Percentiles rank a stretch among this genome's conserved stretches.
These are phyloP conservation scores for Trebouxia sp. DNA, from an alignment of 139 green algal species.

Conservation along the genomic window DNA sequence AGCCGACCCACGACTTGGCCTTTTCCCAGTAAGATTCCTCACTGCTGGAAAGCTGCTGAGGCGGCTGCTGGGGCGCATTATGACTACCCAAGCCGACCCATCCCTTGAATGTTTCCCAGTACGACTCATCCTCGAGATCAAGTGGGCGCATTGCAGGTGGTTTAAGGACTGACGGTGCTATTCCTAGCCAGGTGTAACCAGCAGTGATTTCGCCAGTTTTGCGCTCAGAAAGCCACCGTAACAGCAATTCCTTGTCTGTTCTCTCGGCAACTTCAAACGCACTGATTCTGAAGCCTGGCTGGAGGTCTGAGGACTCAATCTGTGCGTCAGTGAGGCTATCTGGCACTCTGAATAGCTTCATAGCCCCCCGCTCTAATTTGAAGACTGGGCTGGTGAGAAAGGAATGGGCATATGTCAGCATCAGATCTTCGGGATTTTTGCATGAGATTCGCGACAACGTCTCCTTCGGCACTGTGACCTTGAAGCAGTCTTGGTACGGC, in stretches of 20 bases:
- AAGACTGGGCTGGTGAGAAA: slow-evolving; percentile 26
- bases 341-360: slow-evolving; percentile 3
- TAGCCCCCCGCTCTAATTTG: slow-evolving; percentile 14
- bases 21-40: slow-evolving; percentile 16
- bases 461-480: slow-evolving; percentile 21
- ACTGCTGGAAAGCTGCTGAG: background rate
- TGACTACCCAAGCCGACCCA: slow-evolving; percentile 5
- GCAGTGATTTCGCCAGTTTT: slow-evolving; percentile 22
- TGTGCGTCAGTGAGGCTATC: slow-evolving; percentile 22
- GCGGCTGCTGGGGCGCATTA: background rate
- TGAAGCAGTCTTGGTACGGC: slow-evolving; percentile 24
- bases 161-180: background rate
- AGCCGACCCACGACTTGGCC: background rate
- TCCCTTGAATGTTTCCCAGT: background rate
- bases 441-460: background rate
- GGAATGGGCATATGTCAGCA: slow-evolving; percentile 21
- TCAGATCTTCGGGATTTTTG: slow-evolving; percentile 12
- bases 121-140: background rate
- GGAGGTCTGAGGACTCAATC: slow-evolving; percentile 12
- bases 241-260: slow-evolving; percentile 23
- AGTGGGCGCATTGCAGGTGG: background rate
- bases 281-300: slow-evolving; percentile 19
- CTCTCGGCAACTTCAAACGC: slow-evolving; percentile 6
- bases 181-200: slow-evolving; percentile 28
- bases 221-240: slow-evolving; percentile 12